Conservation (phyloP, 2,329 filamentous ascomycete genomes). For the Fusarium napiforme region DNA sequence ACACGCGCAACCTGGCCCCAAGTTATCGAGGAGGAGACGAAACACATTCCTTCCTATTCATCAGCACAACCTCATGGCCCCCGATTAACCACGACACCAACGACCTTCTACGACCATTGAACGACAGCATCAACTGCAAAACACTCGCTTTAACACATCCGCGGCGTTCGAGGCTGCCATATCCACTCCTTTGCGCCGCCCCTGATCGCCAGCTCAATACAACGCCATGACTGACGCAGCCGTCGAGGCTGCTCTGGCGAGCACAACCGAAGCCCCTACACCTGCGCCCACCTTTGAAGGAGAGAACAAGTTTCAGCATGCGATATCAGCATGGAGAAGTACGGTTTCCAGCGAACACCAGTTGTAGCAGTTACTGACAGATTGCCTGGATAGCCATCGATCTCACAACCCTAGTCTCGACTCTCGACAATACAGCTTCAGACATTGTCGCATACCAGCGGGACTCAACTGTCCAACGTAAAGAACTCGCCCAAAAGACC, state of each 20-base stretch:
- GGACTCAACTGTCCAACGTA: constrained; percentile 94
- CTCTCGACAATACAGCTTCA: constrained; percentile 91
- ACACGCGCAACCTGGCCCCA: constrained; percentile 38
- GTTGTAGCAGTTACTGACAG: constrained; percentile 35
- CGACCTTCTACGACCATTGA: constrained; percentile 10
- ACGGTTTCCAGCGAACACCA: constrained; percentile 42
- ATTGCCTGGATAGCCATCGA: constrained; percentile 75
- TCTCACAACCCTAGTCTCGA: constrained; percentile 82
- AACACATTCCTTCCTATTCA: constrained; percentile 40
- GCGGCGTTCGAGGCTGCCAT: constrained; percentile 23
- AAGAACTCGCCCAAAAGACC: constrained; percentile 98
- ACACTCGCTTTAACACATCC: constrained; percentile 1
- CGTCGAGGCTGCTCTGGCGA: constrained; percentile 46
- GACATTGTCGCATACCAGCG: constrained; percentile 94
- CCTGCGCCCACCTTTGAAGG: constrained; percentile 57
- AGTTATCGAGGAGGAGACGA: constrained; percentile 27
- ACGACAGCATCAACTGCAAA: constrained; percentile 1
- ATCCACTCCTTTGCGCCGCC: constrained; percentile 31
- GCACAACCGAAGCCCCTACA: constrained; percentile 39
- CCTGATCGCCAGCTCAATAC: constrained; percentile 13
- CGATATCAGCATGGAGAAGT: constrained; percentile 97
- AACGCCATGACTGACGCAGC: constrained; percentile 49
- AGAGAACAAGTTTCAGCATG: constrained; percentile 95
- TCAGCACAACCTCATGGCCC: constrained; percentile 23
- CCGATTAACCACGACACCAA: constrained; percentile 18